Evolutionary conservation across 805 yeast genomes (phyloP).

Genomic region (Candida khao-thaluensis): DNA sequence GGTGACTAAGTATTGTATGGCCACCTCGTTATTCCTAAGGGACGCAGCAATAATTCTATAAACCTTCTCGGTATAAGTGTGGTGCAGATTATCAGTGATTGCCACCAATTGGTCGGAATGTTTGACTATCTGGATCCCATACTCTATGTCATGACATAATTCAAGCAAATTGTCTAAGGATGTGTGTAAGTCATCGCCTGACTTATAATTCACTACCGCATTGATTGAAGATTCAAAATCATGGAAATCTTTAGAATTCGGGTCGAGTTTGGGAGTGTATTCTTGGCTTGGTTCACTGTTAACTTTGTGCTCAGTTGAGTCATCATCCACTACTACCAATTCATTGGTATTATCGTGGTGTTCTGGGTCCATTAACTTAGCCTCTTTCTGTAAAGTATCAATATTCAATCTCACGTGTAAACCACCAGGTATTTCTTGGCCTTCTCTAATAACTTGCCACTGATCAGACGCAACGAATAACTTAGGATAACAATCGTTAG

Average conservation of each 20-base stretch:
- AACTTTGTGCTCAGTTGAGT: too few species aligned
- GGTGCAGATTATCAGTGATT: not conserved
- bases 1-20: slow-evolving; percentile 39
- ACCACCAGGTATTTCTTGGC: slow-evolving; percentile 81
- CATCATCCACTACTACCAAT: not conserved
- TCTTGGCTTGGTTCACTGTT: not conserved
- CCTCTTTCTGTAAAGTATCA: slow-evolving; percentile 69
- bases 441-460: slow-evolving; percentile 69
- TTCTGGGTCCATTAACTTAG: slow-evolving; percentile 48
- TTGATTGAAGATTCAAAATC: slow-evolving; percentile 19
- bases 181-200: not conserved
- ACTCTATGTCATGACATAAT: slow-evolving; percentile 65
- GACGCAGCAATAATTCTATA: slow-evolving; percentile 65
- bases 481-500: slow-evolving; percentile 57
- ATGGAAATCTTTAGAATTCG: slow-evolving; percentile 12
- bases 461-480: slow-evolving; percentile 60
- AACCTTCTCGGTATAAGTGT: slow-evolving; percentile 41
- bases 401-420: slow-evolving; percentile 72
- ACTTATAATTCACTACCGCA: slow-evolving; percentile 16
- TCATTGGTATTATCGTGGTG: not conserved
- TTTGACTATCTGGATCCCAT: slow-evolving; percentile 41
- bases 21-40: slow-evolving; percentile 71
- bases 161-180: slow-evolving; percentile 51
- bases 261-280: not conserved
- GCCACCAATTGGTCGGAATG: slow-evolving; percentile 3